Evolutionary conservation across 106 monocot species (phyloP).

Genomic region (Triglochin maritima): DNA sequence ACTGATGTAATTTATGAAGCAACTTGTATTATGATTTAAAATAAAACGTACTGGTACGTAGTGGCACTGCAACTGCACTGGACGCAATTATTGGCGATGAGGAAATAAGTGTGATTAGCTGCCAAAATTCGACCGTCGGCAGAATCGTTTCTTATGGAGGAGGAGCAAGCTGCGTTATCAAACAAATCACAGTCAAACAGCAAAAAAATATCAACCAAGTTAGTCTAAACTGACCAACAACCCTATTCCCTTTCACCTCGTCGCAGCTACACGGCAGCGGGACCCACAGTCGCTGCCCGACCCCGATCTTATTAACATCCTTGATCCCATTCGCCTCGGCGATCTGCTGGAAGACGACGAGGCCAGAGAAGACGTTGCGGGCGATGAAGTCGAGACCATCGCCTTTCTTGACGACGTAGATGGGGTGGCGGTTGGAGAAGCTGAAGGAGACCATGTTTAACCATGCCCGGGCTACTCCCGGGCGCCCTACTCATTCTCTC

Average conservation of each 20-base stretch:
- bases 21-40: neutral
- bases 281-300: conserved; percentile 47
- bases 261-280: conserved; percentile 92
- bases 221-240: neutral
- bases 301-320: conserved; percentile 25
- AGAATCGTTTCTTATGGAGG: neutral
- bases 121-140: neutral
- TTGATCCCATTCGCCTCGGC: conserved; percentile 38
- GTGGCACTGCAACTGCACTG: conserved; percentile 1
- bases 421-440: conserved; percentile 24
- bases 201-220: neutral
- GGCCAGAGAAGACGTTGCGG: conserved; percentile 20
- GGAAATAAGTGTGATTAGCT: neutral
- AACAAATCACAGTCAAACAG: neutral
- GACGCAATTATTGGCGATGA: neutral
- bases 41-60: neutral
- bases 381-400: conserved; percentile 50
- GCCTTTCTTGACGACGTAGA: conserved; percentile 32
- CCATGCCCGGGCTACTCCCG: no score
- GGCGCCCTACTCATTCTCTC: no score
- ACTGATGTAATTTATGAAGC: neutral
- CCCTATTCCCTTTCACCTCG: conserved; percentile 19
- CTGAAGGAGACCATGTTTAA: no score
- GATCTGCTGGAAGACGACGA: conserved; percentile 47
- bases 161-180: neutral